Evolutionary conservation across 2,329 filamentous ascomycete species (phyloP).

Genomic region (Cladosporium austrohemisphaericum): DNA sequence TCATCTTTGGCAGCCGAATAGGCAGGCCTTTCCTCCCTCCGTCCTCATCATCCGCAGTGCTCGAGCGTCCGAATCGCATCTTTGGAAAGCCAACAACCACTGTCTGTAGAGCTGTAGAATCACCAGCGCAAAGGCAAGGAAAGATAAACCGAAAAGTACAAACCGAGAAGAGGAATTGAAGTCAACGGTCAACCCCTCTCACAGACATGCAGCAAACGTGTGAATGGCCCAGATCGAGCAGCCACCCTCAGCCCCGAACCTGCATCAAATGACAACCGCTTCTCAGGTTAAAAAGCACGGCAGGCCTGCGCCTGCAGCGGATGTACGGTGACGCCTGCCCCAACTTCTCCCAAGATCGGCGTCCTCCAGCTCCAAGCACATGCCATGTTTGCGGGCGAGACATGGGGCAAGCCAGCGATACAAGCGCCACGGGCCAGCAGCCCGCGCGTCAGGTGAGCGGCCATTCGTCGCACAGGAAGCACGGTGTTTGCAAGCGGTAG

Average conservation of each 20-base stretch:
- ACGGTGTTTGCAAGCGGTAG: slow-evolving; percentile 1
- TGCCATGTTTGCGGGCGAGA: no score
- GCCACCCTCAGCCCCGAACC: slow-evolving; percentile 12
- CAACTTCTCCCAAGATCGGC: slow-evolving; percentile 2
- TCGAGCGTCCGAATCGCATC: slow-evolving; percentile 12
- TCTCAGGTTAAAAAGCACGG: slow-evolving; percentile 9
- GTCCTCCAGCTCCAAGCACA: slow-evolving; percentile 1
- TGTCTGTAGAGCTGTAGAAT: neutral
- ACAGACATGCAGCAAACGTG: slow-evolving; percentile 2
- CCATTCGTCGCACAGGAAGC: neutral
- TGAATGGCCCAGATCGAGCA: slow-evolving; percentile 3
- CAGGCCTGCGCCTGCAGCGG: slow-evolving; percentile 8
- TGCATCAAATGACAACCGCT: slow-evolving; percentile 11
- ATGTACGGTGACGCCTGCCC: slow-evolving; percentile 4
- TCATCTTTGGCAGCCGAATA: slow-evolving; percentile 7
- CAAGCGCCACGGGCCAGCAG: neutral
- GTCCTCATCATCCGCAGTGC: neutral
- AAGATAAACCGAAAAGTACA: neutral
- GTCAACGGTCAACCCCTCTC: slow-evolving; percentile 7
- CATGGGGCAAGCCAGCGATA: no score
- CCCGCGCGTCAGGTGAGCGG: slow-evolving; percentile 4
- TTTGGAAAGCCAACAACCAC: neutral
- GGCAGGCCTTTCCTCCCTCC: neutral
- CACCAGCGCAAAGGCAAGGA: neutral
- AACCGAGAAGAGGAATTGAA: neutral